Percentiles rank a stretch among this genome's conserved stretches.
Conservation (phyloP, 176 grass and related monocot genomes). For the Eremochloa ophiuroides region DNA sequence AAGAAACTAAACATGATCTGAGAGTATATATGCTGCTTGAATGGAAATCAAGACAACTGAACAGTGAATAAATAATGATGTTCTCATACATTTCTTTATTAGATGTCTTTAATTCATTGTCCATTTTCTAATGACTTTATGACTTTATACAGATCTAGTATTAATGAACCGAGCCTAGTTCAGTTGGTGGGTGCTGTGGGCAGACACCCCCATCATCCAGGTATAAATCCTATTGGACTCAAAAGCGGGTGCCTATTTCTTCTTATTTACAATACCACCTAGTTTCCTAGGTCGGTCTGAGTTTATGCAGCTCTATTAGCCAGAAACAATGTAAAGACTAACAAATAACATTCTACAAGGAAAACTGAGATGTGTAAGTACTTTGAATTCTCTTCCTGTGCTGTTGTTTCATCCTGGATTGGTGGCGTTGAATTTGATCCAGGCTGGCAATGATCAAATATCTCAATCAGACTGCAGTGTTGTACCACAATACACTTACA, state of each 20-base stretch:
- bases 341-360: background rate
- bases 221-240: background rate
- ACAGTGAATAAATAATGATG: background rate
- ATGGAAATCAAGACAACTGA: constrained; percentile 6
- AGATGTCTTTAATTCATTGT: background rate
- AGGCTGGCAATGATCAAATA: constrained; percentile 61
- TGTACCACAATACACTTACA: background rate
- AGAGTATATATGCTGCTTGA: background rate
- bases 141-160: background rate
- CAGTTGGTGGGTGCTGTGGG: background rate
- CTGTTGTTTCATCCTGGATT: constrained; percentile 53
- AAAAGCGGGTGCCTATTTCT: background rate
- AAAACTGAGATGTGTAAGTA: constrained; percentile 29
- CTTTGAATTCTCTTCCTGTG: constrained; percentile 92
- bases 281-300: background rate
- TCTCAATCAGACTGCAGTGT: constrained; percentile 17
- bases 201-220: background rate
- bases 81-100: background rate
- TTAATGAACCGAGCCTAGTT: background rate
- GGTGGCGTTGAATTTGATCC: constrained; percentile 40
- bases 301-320: background rate
- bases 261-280: background rate
- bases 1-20: background rate
- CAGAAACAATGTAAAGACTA: background rate
- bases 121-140: background rate